These are phyloP conservation scores for Scheffersomyces lignosus DNA, from an alignment of 805 yeast species.

Conservation along the genomic window DNA sequence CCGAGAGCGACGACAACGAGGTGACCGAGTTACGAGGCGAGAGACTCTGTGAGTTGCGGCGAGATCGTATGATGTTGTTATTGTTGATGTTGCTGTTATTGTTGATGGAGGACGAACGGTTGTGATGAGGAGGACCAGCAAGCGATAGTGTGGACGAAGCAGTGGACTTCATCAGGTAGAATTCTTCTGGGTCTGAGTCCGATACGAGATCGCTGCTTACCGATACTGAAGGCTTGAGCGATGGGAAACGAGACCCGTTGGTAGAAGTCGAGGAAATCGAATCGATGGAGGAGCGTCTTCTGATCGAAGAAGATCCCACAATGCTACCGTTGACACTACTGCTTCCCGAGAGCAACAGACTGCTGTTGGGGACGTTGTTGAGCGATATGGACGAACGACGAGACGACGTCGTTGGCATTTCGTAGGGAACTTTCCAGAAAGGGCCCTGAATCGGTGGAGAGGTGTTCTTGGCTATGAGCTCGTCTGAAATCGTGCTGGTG, in stretches of 20 bases:
- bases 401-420: slow-evolving; percentile 40
- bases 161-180: slow-evolving; percentile 25
- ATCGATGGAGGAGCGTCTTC: slow-evolving; percentile 49
- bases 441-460: slow-evolving; percentile 41
- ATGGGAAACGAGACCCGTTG: slow-evolving; percentile 34
- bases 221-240: slow-evolving; percentile 25
- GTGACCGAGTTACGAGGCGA: slow-evolving; percentile 36
- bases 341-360: slow-evolving; percentile 1
- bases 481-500: slow-evolving; percentile 5
- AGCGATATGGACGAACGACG: slow-evolving; percentile 14
- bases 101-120: slow-evolving; percentile 11
- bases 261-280: slow-evolving; percentile 50
- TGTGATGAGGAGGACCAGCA: slow-evolving; percentile 1
- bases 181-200: slow-evolving; percentile 34
- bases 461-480: slow-evolving; percentile 10
- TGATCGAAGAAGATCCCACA: slow-evolving; percentile 11
- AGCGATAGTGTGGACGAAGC: slow-evolving; percentile 11
- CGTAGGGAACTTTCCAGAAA: slow-evolving; percentile 65
- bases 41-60: slow-evolving; percentile 15
- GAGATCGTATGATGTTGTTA: too few species aligned
- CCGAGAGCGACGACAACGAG: slow-evolving; percentile 31
- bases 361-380: slow-evolving; percentile 4
- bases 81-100: too few species aligned
- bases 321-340: slow-evolving; percentile 5
- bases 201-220: slow-evolving; percentile 22